Evolutionary conservation across 441 rosid species (phyloP).

Genomic region (Biscutella auriculata): DNA sequence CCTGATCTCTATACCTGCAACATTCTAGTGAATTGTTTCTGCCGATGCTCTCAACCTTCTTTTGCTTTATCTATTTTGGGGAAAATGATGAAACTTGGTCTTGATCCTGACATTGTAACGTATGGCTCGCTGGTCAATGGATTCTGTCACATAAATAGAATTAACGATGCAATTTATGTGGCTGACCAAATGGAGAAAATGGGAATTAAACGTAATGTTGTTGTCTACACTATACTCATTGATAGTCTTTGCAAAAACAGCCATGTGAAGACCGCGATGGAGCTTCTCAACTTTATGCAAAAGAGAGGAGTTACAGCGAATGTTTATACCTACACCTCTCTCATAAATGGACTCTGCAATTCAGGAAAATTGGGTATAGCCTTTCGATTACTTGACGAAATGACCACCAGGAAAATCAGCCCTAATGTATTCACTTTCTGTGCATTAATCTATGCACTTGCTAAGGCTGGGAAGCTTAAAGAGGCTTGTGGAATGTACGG

Average conservation of each 20-base stretch:
- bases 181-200: background rate
- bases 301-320: background rate
- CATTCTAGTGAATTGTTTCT: slow-evolving; percentile 8
- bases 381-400: background rate
- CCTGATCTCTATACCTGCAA: slow-evolving; percentile 11
- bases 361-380: slow-evolving; percentile 4
- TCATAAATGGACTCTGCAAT: slow-evolving; percentile 17
- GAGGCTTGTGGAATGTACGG: background rate
- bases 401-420: background rate
- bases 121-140: slow-evolving; percentile 9
- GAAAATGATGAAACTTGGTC: slow-evolving; percentile 22
- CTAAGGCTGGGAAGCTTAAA: background rate
- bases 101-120: slow-evolving; percentile 10
- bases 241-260: slow-evolving; percentile 10
- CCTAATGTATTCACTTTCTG: slow-evolving; percentile 16
- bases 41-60: slow-evolving; percentile 2
- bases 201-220: slow-evolving; percentile 4
- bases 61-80: slow-evolving; percentile 4
- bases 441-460: slow-evolving; percentile 12
- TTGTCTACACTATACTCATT: slow-evolving; percentile 10
- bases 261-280: background rate
- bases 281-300: background rate
- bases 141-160: background rate
- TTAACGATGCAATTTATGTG: background rate
- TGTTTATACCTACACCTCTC: slow-evolving; percentile 16